Evolutionary conservation across 305 asterid genomes (phyloP).

Genomic region (Vinca major): DNA sequence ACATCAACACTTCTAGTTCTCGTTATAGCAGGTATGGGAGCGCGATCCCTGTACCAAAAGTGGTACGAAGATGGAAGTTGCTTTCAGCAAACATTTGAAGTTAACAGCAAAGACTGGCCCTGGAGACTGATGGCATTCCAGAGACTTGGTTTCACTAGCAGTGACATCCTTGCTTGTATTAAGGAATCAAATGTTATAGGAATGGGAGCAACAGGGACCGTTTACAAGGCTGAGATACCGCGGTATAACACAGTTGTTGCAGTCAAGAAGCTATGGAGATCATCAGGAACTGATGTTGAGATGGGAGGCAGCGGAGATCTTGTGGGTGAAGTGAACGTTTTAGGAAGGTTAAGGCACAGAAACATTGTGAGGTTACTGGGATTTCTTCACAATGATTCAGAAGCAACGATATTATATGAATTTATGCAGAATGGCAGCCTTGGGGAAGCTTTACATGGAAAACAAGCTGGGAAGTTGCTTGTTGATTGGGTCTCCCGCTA

Average conservation of each 20-base stretch:
- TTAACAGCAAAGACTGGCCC: slow-evolving; percentile 56
- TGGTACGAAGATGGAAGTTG: slow-evolving; percentile 52
- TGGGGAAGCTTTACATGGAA: slow-evolving; percentile 71
- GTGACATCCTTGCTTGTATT: slow-evolving; percentile 52
- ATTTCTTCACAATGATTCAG: slow-evolving; percentile 62
- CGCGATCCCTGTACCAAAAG: slow-evolving; percentile 33
- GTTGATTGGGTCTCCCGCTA: slow-evolving; percentile 89
- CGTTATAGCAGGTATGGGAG: slow-evolving; percentile 35
- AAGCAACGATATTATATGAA: slow-evolving; percentile 70
- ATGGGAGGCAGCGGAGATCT: slow-evolving; percentile 52
- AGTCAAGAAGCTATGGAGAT: slow-evolving; percentile 74
- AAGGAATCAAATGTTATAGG: slow-evolving; percentile 72
- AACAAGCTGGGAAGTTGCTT: slow-evolving; percentile 40
- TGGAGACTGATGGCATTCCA: slow-evolving; percentile 90
- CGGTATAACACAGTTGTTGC: slow-evolving; percentile 50
- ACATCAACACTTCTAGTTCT: slow-evolving; percentile 41
- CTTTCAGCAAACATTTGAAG: slow-evolving; percentile 48
- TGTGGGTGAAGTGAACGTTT: slow-evolving; percentile 67
- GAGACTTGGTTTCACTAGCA: slow-evolving; percentile 56
- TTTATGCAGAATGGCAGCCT: slow-evolving; percentile 79
- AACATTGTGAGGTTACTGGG: slow-evolving; percentile 75
- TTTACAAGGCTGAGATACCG: slow-evolving; percentile 63
- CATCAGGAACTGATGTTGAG: slow-evolving; percentile 48
- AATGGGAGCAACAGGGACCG: slow-evolving; percentile 80
- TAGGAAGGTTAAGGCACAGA: slow-evolving; percentile 68